Evolutionary conservation across 2,329 filamentous ascomycete genomes (phyloP).

Genomic region (Magnaporthales sp.): DNA sequence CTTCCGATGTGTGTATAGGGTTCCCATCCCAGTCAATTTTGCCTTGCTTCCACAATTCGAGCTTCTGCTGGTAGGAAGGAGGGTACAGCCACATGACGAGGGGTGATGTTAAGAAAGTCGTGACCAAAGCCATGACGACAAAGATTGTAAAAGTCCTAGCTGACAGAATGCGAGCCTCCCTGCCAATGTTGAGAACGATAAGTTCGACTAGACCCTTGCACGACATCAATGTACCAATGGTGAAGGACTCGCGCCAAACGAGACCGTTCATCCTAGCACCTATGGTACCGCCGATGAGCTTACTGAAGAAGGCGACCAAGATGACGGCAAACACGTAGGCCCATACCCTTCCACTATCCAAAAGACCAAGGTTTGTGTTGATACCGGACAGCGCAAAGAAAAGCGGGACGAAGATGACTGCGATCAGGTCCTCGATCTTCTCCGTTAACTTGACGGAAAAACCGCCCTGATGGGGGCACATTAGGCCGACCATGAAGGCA

Average conservation of each 20-base stretch:
- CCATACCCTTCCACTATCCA: constrained; percentile 78
- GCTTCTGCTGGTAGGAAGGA: constrained; percentile 44
- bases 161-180: constrained; percentile 78
- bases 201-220: constrained; percentile 93
- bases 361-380: constrained; percentile 76
- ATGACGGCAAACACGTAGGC: constrained; percentile 82
- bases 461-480: constrained; percentile 82
- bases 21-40: constrained; percentile 76
- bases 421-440: constrained; percentile 88
- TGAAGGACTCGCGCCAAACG: constrained; percentile 82
- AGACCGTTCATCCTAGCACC: constrained; percentile 69
- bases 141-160: constrained; percentile 84
- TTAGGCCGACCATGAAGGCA: constrained; percentile 79
- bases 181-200: constrained; percentile 77
- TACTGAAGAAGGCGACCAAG: constrained; percentile 71
- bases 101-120: constrained; percentile 77
- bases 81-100: constrained; percentile 68
- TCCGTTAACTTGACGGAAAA: constrained; percentile 88
- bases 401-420: constrained; percentile 74
- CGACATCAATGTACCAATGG: constrained; percentile 87
- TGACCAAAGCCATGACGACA: constrained; percentile 84
- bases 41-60: constrained; percentile 57
- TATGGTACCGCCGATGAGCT: constrained; percentile 73
- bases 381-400: constrained; percentile 92
- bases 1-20: constrained; percentile 23